These are phyloP conservation scores for Craspedostauros australis DNA, from an alignment of 108 stramenopile genomes.

Conservation along the genomic window DNA sequence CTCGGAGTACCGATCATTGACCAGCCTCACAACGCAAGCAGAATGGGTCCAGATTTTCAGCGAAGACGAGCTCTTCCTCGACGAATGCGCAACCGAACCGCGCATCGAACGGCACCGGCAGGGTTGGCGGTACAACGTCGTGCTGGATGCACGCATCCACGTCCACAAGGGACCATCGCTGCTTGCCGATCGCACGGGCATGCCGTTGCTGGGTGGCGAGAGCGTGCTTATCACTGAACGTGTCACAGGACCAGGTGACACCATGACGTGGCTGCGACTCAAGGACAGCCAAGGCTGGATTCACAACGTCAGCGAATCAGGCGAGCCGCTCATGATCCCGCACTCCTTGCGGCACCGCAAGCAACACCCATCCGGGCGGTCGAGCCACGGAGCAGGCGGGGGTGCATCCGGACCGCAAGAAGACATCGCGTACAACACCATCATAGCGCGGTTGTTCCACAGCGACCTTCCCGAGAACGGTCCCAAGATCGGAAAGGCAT, in stretches of 20 bases:
- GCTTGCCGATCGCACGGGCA: slow-evolving; percentile 35
- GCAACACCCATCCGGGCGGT: no score
- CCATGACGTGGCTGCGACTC: slow-evolving; percentile 61
- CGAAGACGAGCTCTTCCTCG: slow-evolving; percentile 43
- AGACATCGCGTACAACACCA: slow-evolving; percentile 50
- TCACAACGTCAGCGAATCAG: slow-evolving; percentile 36
- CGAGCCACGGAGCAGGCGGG: slow-evolving; percentile 2
- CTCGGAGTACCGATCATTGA: slow-evolving; percentile 38
- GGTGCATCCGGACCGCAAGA: slow-evolving; percentile 19
- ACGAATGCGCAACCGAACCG: slow-evolving; percentile 55
- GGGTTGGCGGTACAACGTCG: slow-evolving; percentile 71
- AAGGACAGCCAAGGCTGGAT: slow-evolving; percentile 72
- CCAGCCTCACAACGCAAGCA: slow-evolving; percentile 47
- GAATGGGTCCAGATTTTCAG: slow-evolving; percentile 80
- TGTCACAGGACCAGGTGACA: slow-evolving; percentile 43
- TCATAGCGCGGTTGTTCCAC: slow-evolving; percentile 50
- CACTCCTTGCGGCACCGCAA: slow-evolving; percentile 39
- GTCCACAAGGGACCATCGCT: slow-evolving; percentile 69
- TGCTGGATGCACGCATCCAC: slow-evolving; percentile 32
- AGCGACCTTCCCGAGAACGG: slow-evolving; percentile 12
- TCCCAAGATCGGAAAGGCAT: not conserved
- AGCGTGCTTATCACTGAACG: slow-evolving; percentile 63
- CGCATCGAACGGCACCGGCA: slow-evolving; percentile 63
- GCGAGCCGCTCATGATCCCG: slow-evolving; percentile 48
- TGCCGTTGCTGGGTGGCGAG: slow-evolving; percentile 34